Evolutionary conservation across 768 basidiomycete genomes (phyloP).

Genomic region (Auricularia auricula-judae): DNA sequence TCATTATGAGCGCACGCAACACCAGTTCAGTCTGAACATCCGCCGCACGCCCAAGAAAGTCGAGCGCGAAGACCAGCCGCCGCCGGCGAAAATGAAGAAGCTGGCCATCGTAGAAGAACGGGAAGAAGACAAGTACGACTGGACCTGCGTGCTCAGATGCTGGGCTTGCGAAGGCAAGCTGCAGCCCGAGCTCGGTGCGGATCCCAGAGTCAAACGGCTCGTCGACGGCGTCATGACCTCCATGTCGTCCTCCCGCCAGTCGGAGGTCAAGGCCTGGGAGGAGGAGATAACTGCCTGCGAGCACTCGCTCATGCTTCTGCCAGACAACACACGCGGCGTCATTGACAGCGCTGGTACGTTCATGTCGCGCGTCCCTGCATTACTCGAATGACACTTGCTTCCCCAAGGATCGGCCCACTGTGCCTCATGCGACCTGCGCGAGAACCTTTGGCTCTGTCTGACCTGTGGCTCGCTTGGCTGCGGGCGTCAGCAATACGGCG

Average conservation of each 20-base stretch:
- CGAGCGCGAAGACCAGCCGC: conserved; percentile 66
- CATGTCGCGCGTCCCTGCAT: background rate
- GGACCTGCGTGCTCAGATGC: conserved; percentile 53
- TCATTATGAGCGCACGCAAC: conserved; percentile 63
- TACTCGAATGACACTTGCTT: background rate
- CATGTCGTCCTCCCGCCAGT: conserved; percentile 81
- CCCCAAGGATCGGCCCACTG: conserved; percentile 68
- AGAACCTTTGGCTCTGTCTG: conserved; percentile 93
- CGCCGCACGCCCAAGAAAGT: conserved; percentile 37
- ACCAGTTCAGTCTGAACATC: conserved; percentile 70
- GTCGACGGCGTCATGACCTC: conserved; percentile 65
- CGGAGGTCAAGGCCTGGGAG: conserved; percentile 96
- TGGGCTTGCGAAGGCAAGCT: conserved; percentile 56
- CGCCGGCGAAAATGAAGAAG: conserved; percentile 81
- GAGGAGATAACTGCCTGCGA: conserved; percentile 85
- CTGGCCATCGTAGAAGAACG: conserved; percentile 79
- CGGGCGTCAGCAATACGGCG: conserved; percentile 77
- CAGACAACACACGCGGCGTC: conserved; percentile 33
- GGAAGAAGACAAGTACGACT: conserved; percentile 83
- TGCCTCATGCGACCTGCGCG: conserved; percentile 68
- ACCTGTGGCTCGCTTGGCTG: conserved; percentile 86
- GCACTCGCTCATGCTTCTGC: conserved; percentile 54
- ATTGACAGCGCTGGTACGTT: conserved; percentile 45
- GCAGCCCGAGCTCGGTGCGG: conserved; percentile 21
- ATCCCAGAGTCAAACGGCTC: conserved; percentile 35